phyloP scores from a whole-genome alignment of 176 grass and related monocot genomes.

The Olyra latifolia region DNA sequence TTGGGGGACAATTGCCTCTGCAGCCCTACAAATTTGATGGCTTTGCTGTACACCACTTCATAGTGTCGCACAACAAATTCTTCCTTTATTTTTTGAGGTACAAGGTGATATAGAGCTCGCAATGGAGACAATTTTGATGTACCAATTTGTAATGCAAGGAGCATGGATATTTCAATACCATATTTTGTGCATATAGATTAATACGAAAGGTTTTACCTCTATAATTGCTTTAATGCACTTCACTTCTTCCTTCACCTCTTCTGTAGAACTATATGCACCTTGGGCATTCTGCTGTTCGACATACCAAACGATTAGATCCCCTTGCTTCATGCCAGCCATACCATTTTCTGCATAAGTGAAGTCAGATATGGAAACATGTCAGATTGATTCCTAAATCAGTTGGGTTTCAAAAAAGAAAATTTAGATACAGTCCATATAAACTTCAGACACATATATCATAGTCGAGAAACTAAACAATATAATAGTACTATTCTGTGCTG shows the following conservation, averaged over 20 bases:
- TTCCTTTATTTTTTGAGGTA: no score
- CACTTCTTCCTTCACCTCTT: constrained; percentile 90
- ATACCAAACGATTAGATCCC: constrained; percentile 92
- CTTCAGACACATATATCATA: neutral
- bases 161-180: neutral
- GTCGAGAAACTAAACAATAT: neutral
- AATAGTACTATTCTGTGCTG: neutral
- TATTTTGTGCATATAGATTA: neutral
- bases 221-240: constrained; percentile 93
- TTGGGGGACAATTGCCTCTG: neutral
- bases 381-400: neutral
- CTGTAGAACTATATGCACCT: constrained; percentile 76
- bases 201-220: constrained; percentile 52
- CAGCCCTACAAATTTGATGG: no score
- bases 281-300: constrained; percentile 90
- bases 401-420: neutral
- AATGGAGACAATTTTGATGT: neutral
- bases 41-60: no score
- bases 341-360: constrained; percentile 51
- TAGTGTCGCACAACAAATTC: no score
- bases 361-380: neutral
- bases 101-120: neutral
- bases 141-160: neutral
- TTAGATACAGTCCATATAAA: neutral
- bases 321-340: constrained; percentile 96